Percentiles rank a stretch among this genome's conserved stretches.
Conservation (phyloP, 1,284 basidiomycete species). For the Anthracocystis setariae region DNA sequence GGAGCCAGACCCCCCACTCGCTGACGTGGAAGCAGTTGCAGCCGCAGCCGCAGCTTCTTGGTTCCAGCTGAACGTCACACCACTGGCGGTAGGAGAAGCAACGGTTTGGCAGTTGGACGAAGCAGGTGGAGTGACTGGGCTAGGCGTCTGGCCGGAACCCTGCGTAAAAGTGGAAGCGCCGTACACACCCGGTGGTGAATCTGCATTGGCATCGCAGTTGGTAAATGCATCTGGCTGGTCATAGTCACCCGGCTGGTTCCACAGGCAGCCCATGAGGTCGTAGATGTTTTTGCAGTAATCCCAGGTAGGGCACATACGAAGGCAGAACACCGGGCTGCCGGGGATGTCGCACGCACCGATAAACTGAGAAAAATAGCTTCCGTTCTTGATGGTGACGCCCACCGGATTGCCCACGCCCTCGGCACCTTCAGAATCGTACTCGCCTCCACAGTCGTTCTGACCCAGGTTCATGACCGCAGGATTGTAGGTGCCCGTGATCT, state of each 20-base stretch:
- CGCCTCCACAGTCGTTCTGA: slow-evolving; percentile 56
- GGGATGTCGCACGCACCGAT: slow-evolving; percentile 62
- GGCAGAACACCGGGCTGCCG: slow-evolving; percentile 52
- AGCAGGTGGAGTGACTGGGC: slow-evolving; percentile 49
- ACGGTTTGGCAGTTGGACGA: slow-evolving; percentile 51
- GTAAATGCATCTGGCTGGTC: slow-evolving; percentile 52
- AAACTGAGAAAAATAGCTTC: slow-evolving; percentile 55
- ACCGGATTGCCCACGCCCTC: slow-evolving; percentile 59
- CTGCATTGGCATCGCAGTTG: slow-evolving; percentile 57
- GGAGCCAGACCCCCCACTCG: slow-evolving; percentile 3
- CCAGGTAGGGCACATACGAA: slow-evolving; percentile 55
- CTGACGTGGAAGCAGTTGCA: slow-evolving; percentile 5
- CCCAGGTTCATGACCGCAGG: slow-evolving; percentile 60
- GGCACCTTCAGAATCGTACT: slow-evolving; percentile 49
- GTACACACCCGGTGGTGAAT: slow-evolving; percentile 56
- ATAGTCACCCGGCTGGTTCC: slow-evolving; percentile 53
- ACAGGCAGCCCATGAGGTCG: slow-evolving; percentile 60
- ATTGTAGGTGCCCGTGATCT: slow-evolving; percentile 58
- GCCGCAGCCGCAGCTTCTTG: slow-evolving; percentile 32
- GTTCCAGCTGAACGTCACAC: slow-evolving; percentile 62
- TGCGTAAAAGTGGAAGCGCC: slow-evolving; percentile 57
- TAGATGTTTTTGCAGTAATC: slow-evolving; percentile 58
- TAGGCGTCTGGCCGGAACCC: slow-evolving; percentile 50
- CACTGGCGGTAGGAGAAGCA: slow-evolving; percentile 49
- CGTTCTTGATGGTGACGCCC: slow-evolving; percentile 54